phyloP scores from a whole-genome alignment of 106 monocot species.

The Agapanthus africanus region DNA sequence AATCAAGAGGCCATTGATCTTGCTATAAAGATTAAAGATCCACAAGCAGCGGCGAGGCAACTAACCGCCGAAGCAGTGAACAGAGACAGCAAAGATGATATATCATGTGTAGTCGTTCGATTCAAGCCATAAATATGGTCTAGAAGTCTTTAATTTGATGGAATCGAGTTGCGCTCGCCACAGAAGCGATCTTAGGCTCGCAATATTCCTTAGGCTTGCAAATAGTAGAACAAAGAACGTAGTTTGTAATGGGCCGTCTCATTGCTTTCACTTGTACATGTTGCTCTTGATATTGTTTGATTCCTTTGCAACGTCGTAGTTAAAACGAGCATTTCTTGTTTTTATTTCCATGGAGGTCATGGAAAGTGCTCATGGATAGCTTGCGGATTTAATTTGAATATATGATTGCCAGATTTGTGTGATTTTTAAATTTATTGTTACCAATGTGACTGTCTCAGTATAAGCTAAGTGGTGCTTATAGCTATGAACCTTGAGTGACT shows the following conservation, averaged over 20 bases:
- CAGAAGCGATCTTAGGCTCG: neutral
- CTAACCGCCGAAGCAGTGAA: slow-evolving; percentile 45
- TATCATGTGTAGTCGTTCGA: slow-evolving; percentile 66
- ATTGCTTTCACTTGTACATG: slow-evolving; percentile 9
- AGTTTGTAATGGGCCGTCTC: neutral
- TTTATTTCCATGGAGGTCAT: neutral
- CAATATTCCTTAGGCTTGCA: neutral
- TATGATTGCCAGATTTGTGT: slow-evolving; percentile 1
- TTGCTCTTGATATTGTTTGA: slow-evolving; percentile 11
- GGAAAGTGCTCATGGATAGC: neutral
- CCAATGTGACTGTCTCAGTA: neutral
- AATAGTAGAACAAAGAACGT: neutral
- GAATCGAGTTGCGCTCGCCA: neutral
- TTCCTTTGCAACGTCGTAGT: slow-evolving; percentile 1
- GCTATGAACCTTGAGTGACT: neutral
- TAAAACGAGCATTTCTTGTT: neutral
- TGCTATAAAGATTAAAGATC: slow-evolving; percentile 45
- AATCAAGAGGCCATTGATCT: slow-evolving; percentile 62
- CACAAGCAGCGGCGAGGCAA: slow-evolving; percentile 52
- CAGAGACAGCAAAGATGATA: slow-evolving; percentile 67
- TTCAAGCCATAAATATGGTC: slow-evolving; percentile 24
- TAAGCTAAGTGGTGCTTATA: neutral
- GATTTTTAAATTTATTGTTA: neutral
- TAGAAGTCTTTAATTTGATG: neutral
- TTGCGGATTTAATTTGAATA: neutral